A percentile compares a stretch with the other conserved stretches of the same genome.
phyloP scores from a whole-genome alignment of 2,329 filamentous ascomycete species.

The Fusarium continuum region DNA sequence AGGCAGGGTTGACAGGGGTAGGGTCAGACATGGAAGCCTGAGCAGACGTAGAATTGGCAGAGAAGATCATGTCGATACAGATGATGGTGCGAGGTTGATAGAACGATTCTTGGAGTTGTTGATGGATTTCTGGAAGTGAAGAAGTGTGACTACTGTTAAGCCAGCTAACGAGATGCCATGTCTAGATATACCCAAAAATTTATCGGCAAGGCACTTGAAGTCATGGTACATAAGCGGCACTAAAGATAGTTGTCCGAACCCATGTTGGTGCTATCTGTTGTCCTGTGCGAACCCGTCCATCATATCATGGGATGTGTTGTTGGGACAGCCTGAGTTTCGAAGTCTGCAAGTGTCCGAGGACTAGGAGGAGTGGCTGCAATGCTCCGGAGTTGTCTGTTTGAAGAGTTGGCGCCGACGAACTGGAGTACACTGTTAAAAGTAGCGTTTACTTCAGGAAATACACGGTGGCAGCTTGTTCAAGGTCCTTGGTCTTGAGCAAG shows the following conservation, averaged over 20 bases:
- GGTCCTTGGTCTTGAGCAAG: too few species aligned
- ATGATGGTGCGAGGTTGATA: neutral
- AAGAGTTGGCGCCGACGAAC: constrained; percentile 4
- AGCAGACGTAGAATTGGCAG: neutral
- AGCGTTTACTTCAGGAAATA: neutral
- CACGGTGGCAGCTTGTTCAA: neutral
- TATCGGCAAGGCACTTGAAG: neutral
- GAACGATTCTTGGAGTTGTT: neutral
- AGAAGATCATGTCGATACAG: constrained; percentile 1
- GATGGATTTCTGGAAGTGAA: neutral
- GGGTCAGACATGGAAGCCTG: neutral
- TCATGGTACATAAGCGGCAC: neutral
- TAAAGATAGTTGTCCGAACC: neutral
- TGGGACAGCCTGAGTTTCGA: constrained; percentile 4
- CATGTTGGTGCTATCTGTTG: neutral
- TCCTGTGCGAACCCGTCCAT: constrained; percentile 13
- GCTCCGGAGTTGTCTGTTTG: neutral
- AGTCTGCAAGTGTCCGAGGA: constrained; percentile 25
- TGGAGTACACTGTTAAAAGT: neutral
- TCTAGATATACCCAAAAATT: constrained; percentile 5
- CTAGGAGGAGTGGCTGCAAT: constrained; percentile 2
- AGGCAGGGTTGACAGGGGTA: neutral
- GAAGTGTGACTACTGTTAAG: neutral
- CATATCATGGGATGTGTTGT: constrained; percentile 6
- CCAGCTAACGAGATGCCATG: neutral